Conservation (phyloP, 2,329 filamentous ascomycete species). For the Talaromyces funiculosus region DNA sequence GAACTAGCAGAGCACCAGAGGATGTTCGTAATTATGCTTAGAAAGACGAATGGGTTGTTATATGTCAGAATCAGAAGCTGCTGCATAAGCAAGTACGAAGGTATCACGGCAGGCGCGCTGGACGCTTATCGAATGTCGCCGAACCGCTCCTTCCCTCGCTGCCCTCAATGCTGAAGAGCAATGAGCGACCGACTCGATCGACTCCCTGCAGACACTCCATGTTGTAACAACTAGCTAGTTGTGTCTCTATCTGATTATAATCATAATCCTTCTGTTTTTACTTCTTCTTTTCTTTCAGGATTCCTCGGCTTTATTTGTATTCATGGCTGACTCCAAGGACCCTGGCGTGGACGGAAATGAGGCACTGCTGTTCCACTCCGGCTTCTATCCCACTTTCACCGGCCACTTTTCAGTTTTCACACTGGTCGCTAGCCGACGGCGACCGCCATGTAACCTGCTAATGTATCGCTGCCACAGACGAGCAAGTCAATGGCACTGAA, state of each 20-base stretch:
- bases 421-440: not conserved
- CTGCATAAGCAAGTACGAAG: not conserved
- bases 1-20: not conserved
- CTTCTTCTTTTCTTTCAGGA: too few species aligned
- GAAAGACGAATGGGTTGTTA: not conserved
- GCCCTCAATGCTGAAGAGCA: not conserved
- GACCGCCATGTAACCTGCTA: not conserved
- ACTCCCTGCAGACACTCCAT: not conserved
- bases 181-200: not conserved
- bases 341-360: not conserved
- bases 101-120: not conserved
- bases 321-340: not conserved
- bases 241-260: not conserved
- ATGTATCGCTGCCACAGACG: not conserved
- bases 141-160: not conserved
- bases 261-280: too few species aligned
- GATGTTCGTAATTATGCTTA: not conserved
- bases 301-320: not conserved
- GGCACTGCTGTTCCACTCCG: too few species aligned
- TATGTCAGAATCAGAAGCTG: not conserved
- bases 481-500: not conserved
- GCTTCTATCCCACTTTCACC: not conserved
- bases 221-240: not conserved
- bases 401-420: not conserved
- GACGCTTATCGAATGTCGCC: conserved; percentile 7